Conservation (phyloP, 805 yeast species). For the Starmerella apicola region DNA sequence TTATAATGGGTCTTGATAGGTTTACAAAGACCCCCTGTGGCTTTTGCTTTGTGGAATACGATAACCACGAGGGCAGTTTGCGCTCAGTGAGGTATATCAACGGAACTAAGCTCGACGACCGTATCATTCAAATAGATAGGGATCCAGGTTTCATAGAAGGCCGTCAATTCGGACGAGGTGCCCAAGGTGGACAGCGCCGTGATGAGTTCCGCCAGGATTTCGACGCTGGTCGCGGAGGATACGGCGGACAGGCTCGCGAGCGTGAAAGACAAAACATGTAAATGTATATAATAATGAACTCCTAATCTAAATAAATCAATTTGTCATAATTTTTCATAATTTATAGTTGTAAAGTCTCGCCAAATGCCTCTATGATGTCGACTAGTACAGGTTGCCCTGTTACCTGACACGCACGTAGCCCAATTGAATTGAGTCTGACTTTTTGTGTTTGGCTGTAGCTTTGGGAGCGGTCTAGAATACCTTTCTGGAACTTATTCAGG, state of each 20-base stretch:
- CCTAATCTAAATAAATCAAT: too few species aligned
- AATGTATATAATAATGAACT: too few species aligned
- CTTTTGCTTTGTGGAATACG: conserved; percentile 81
- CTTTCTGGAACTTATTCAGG: conserved; percentile 1
- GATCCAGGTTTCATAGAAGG: conserved; percentile 97
- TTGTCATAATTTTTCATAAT: neutral
- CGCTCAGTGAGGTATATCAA: conserved; percentile 73
- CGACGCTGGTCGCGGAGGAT: conserved; percentile 36
- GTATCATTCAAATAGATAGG: conserved; percentile 69
- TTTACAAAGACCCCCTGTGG: conserved; percentile 91
- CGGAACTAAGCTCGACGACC: conserved; percentile 74
- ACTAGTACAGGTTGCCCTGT: conserved; percentile 4
- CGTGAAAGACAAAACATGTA: too few species aligned
- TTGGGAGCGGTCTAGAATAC: neutral
- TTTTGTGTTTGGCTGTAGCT: conserved; percentile 12
- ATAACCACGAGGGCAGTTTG: conserved; percentile 54
- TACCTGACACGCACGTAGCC: conserved; percentile 5
- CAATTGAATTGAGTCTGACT: conserved; percentile 10
- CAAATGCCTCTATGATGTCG: conserved; percentile 5
- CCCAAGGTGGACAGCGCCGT: conserved; percentile 80
- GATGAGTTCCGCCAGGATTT: conserved; percentile 45
- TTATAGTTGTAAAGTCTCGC: conserved; percentile 1
- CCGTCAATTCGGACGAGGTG: conserved; percentile 89
- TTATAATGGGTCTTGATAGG: conserved; percentile 91
- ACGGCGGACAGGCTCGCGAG: conserved; percentile 24